phyloP scores from a whole-genome alignment of 2,329 filamentous ascomycete genomes.

The Dryadomyces quercivorus region DNA sequence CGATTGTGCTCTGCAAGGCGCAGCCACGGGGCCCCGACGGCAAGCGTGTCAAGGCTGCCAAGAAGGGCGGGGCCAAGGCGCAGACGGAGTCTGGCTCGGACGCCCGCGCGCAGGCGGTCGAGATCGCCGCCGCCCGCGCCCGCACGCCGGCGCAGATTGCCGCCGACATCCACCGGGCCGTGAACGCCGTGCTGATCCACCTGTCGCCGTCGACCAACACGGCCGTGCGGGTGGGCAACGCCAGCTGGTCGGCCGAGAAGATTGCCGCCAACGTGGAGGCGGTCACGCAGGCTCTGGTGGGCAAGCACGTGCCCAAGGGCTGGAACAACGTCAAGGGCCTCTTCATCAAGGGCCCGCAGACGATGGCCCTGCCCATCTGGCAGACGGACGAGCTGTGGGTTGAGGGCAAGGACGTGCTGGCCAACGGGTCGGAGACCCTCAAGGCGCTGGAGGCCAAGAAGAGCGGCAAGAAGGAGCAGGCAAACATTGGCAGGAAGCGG shows the following conservation, averaged over 20 bases:
- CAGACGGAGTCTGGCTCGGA: conserved; percentile 57
- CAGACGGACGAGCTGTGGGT: conserved; percentile 83
- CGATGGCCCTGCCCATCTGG: conserved; percentile 87
- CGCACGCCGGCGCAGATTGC: conserved; percentile 56
- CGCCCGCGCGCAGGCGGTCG: conserved; percentile 60
- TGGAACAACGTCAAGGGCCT: conserved; percentile 78
- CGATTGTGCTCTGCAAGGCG: conserved; percentile 55
- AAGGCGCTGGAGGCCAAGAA: conserved; percentile 26
- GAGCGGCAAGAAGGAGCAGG: conserved; percentile 28
- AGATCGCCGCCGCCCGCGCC: conserved; percentile 20
- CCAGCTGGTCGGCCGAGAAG: conserved; percentile 62
- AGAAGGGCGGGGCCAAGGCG: conserved; percentile 44
- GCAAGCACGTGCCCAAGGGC: conserved; percentile 71
- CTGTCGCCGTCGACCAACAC: conserved; percentile 70
- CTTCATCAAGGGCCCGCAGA: conserved; percentile 84
- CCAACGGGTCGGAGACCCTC: conserved; percentile 34
- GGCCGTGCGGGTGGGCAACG: conserved; percentile 65
- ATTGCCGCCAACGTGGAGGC: conserved; percentile 70
- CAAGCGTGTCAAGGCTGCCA: conserved; percentile 38
- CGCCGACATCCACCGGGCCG: conserved; percentile 66
- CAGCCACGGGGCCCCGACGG: conserved; percentile 49
- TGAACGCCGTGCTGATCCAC: conserved; percentile 68
- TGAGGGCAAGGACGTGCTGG: conserved; percentile 61
- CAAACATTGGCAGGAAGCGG: conserved; percentile 54
- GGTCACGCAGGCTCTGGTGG: conserved; percentile 56